Evolutionary conservation across 164 flowering plant species (phyloP).

Genomic region (Vitis rupestris): DNA sequence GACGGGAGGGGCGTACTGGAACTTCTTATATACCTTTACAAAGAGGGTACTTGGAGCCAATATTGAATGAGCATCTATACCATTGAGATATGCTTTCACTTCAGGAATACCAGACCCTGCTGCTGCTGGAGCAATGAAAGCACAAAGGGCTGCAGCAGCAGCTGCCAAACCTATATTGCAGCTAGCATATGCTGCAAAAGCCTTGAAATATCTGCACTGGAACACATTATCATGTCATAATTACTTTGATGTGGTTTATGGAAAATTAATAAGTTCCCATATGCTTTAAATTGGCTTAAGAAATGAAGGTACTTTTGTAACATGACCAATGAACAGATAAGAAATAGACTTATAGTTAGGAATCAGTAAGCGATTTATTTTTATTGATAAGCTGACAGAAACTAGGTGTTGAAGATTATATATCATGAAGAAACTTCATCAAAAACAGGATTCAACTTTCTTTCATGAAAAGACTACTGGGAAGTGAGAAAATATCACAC

Average conservation of each 20-base stretch:
- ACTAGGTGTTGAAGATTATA: no score
- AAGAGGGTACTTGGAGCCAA: constrained; percentile 71
- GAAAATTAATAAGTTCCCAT: background rate
- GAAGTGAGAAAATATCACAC: no score
- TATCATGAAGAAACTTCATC: no score
- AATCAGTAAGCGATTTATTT: no score
- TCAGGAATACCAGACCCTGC: constrained; percentile 78
- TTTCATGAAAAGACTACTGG: no score
- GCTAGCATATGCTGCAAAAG: constrained; percentile 49
- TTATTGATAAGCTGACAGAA: no score
- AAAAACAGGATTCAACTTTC: no score
- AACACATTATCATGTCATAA: constrained; percentile 18
- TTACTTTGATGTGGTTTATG: background rate
- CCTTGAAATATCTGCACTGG: constrained; percentile 56
- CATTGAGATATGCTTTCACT: constrained; percentile 74
- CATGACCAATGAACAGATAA: no score
- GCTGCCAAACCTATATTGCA: constrained; percentile 50
- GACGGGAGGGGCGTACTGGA: no score
- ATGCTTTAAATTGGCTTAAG: background rate
- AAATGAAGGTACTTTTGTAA: no score
- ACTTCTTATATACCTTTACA: constrained; percentile 52
- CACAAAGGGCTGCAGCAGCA: constrained; percentile 56
- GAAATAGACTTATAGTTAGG: no score
- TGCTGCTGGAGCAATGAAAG: constrained; percentile 75
- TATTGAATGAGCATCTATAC: constrained; percentile 68